Percentiles rank a stretch among this genome's conserved stretches.
Conservation (phyloP, 2,329 filamentous ascomycete species). For the Exophiala xenobiotica region DNA sequence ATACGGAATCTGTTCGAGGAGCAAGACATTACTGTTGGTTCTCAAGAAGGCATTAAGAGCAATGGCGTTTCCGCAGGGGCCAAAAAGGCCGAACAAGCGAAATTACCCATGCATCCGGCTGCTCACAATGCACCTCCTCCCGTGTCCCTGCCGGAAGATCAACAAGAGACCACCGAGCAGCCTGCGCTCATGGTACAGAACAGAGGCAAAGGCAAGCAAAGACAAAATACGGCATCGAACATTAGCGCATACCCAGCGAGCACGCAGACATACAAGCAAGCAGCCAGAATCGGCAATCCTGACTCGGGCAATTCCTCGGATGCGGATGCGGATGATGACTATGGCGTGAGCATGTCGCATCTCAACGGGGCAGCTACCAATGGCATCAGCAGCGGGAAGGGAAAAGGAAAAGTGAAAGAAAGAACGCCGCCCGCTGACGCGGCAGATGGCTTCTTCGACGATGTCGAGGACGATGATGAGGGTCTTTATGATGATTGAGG, state of each 20-base stretch:
- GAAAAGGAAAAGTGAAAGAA: slow-evolving; percentile 36
- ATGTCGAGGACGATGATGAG: slow-evolving; percentile 25
- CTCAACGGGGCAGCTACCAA: slow-evolving; percentile 34
- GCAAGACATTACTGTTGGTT: slow-evolving; percentile 38
- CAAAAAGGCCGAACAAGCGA: slow-evolving; percentile 27
- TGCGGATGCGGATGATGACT: slow-evolving; percentile 38
- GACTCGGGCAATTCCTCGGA: slow-evolving; percentile 30
- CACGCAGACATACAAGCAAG: slow-evolving; percentile 15
- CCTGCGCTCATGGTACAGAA: slow-evolving; percentile 19
- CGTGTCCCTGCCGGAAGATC: background rate
- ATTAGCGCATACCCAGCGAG: background rate
- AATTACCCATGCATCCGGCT: slow-evolving; percentile 32
- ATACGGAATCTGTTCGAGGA: slow-evolving; percentile 80
- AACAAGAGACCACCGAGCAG: background rate
- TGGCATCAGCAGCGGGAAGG: slow-evolving; percentile 37
- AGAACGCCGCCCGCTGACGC: slow-evolving; percentile 29
- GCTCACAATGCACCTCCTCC: background rate
- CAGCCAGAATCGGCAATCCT: slow-evolving; percentile 27
- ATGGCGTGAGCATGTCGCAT: slow-evolving; percentile 34
- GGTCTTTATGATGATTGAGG: slow-evolving; percentile 23
- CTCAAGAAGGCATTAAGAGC: slow-evolving; percentile 36
- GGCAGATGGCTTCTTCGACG: slow-evolving; percentile 32
- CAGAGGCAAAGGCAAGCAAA: slow-evolving; percentile 29
- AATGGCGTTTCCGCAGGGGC: slow-evolving; percentile 36
- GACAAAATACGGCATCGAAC: slow-evolving; percentile 15